A percentile compares a stretch with the other conserved stretches of the same genome.
Evolutionary conservation across 2,329 filamentous ascomycete species (phyloP).

Genomic region (Lachnellula arida): DNA sequence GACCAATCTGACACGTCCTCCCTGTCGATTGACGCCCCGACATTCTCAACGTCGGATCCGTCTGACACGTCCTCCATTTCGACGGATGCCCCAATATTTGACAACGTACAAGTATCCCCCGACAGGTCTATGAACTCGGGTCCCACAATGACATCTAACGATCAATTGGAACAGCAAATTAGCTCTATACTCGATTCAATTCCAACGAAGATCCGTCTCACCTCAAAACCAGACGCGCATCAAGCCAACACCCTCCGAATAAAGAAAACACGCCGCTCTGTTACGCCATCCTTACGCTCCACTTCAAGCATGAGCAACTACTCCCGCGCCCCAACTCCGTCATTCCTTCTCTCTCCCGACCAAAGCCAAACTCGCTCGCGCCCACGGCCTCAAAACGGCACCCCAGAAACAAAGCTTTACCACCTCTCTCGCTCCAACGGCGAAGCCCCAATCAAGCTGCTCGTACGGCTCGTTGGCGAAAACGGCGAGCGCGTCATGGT

Average conservation of each 20-base stretch:
- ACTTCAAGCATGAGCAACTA: conserved; percentile 19
- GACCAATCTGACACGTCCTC: conserved; percentile 8
- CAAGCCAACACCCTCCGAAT: conserved; percentile 23
- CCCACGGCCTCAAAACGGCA: conserved; percentile 45
- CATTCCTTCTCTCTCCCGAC: conserved; percentile 65
- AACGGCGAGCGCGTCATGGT: conserved; percentile 94
- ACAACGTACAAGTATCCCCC: conserved; percentile 22
- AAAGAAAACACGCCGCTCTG: conserved; percentile 33
- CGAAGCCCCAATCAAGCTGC: conserved; percentile 87
- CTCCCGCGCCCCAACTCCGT: conserved; percentile 54
- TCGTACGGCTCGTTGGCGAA: conserved; percentile 88
- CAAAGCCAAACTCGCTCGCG: conserved; percentile 41
- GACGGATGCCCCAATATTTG: conserved; percentile 22
- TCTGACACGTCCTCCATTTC: conserved; percentile 10
- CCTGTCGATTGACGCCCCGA: conserved; percentile 21
- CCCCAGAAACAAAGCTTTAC: conserved; percentile 83
- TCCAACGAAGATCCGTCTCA: conserved; percentile 73
- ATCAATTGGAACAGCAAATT: conserved; percentile 75
- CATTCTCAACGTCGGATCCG: conserved; percentile 13
- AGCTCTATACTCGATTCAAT: conserved; percentile 72
- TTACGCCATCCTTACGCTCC: conserved; percentile 26
- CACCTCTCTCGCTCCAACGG: conserved; percentile 81
- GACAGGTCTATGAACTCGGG: conserved; percentile 14
- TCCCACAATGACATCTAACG: conserved; percentile 39
- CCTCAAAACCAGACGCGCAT: conserved; percentile 42